A percentile compares a stretch with the other conserved stretches of the same genome.
These are phyloP conservation scores for Fusarium sp. DNA, from an alignment of 2,329 filamentous ascomycete genomes.

Conservation along the genomic window DNA sequence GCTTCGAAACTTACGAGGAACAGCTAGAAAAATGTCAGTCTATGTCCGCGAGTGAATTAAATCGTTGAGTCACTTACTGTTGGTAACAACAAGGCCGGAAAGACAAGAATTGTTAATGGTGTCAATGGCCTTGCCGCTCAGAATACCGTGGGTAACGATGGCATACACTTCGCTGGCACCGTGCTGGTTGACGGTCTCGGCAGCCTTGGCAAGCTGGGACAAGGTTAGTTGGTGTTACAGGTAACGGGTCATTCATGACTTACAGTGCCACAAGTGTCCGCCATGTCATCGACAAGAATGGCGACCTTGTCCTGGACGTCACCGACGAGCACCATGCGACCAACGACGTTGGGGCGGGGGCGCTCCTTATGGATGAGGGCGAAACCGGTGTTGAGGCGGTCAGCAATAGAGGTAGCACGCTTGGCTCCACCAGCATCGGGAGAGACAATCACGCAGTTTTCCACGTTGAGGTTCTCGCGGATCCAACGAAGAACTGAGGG, in stretches of 20 bases:
- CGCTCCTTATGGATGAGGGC: slow-evolving; percentile 98
- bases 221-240: slow-evolving; percentile 22
- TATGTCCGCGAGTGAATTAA: not conserved
- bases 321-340: slow-evolving; percentile 93
- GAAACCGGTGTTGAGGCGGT: slow-evolving; percentile 90
- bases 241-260: slow-evolving; percentile 12
- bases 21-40: slow-evolving; percentile 53
- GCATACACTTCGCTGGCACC: slow-evolving; percentile 91
- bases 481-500: slow-evolving; percentile 95
- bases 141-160: slow-evolving; percentile 94
- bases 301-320: slow-evolving; percentile 92
- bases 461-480: slow-evolving; percentile 83
- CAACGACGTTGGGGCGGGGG: slow-evolving; percentile 87
- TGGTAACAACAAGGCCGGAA: slow-evolving; percentile 87
- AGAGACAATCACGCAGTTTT: slow-evolving; percentile 93
- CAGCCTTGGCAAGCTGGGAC: slow-evolving; percentile 78
- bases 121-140: slow-evolving; percentile 90
- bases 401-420: slow-evolving; percentile 92
- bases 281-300: slow-evolving; percentile 98
- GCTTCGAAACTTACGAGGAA: slow-evolving; percentile 50
- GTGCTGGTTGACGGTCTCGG: slow-evolving; percentile 88
- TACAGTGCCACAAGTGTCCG: slow-evolving; percentile 90
- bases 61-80: slow-evolving; percentile 68
- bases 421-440: slow-evolving; percentile 97
- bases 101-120: slow-evolving; percentile 85